These are phyloP conservation scores for Epicoccum nigrum DNA, from an alignment of 2,329 filamentous ascomycete species.

Conservation along the genomic window DNA sequence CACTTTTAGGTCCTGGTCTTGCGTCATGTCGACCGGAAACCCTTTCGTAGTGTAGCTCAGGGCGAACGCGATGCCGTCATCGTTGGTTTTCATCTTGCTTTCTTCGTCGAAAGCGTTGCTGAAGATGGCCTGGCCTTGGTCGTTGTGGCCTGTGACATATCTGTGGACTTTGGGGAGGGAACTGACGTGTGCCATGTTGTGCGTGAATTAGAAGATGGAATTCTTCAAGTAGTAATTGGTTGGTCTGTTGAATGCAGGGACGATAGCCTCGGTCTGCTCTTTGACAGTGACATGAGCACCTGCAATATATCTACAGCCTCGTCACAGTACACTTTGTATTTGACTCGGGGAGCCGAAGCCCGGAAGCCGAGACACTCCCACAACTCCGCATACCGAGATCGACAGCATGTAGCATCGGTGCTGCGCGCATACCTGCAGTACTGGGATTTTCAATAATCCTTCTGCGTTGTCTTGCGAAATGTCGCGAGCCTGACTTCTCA, in stretches of 20 bases:
- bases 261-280: too few species aligned
- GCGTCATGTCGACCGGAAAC: slow-evolving; percentile 55
- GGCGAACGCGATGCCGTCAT: slow-evolving; percentile 55
- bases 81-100: slow-evolving; percentile 46
- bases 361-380: slow-evolving; percentile 19
- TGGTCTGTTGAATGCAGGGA: too few species aligned
- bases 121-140: slow-evolving; percentile 46
- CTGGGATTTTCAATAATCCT: background rate
- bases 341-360: slow-evolving; percentile 33
- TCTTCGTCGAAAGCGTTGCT: slow-evolving; percentile 45
- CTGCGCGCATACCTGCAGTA: background rate
- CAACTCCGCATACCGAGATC: slow-evolving; percentile 22
- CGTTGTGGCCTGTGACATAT: slow-evolving; percentile 47
- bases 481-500: background rate
- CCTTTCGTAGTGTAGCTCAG: slow-evolving; percentile 58
- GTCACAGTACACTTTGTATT: slow-evolving; percentile 17
- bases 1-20: slow-evolving; percentile 53
- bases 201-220: background rate
- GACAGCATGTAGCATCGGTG: background rate
- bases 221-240: too few species aligned
- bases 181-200: slow-evolving; percentile 41
- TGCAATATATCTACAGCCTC: background rate
- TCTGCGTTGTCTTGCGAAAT: background rate
- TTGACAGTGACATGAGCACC: background rate
- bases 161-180: slow-evolving; percentile 42